Evolutionary conservation across 164 flowering plant species (phyloP).

Genomic region (Nymphaea colorata): DNA sequence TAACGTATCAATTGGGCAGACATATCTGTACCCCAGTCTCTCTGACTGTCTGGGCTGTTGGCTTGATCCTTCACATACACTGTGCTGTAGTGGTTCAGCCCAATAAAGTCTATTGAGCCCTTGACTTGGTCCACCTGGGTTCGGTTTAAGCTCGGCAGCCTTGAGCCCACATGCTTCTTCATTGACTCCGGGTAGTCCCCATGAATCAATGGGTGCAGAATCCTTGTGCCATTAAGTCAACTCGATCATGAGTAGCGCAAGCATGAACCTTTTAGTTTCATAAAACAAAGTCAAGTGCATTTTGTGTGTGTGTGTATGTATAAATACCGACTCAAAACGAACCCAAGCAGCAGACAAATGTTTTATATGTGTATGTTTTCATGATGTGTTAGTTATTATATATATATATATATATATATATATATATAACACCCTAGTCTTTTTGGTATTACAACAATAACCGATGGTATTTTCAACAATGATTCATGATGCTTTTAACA

Average conservation of each 20-base stretch:
- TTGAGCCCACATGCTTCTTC: slow-evolving; percentile 35
- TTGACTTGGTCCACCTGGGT: slow-evolving; percentile 13
- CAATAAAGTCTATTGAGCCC: slow-evolving; percentile 23
- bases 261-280: no score
- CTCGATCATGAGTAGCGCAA: background rate
- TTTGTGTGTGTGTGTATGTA: no score
- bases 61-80: slow-evolving; percentile 8
- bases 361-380: no score
- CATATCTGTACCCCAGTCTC: slow-evolving; percentile 12
- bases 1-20: slow-evolving; percentile 1
- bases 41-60: background rate
- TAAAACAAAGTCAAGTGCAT: no score
- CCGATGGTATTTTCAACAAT: no score
- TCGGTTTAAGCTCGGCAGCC: slow-evolving; percentile 42
- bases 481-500: no score
- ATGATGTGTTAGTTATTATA: no score
- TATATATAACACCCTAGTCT: no score
- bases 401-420: no score
- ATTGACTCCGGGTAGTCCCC: slow-evolving; percentile 59
- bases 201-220: slow-evolving; percentile 30
- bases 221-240: slow-evolving; percentile 17
- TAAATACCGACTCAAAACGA: no score
- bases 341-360: no score
- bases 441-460: no score
- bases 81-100: slow-evolving; percentile 20